Base-by-base conservation (phyloP, 23 red algal genomes). In the Pyropia haitanensis region DNA sequence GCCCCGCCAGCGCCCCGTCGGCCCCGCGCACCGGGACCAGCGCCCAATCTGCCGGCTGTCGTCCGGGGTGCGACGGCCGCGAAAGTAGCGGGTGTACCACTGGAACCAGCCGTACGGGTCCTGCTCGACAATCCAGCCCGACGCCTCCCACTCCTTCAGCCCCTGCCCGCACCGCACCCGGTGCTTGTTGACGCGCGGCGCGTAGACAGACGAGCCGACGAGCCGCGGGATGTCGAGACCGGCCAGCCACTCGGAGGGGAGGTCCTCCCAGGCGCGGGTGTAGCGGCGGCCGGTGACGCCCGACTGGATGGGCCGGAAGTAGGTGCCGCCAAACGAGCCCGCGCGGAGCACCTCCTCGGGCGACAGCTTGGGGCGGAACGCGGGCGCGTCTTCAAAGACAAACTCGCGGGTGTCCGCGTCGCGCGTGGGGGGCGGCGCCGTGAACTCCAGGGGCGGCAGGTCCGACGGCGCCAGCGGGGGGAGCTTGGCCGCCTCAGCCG, bases 41-140 rank as follows among this genome's bases (percentile, higher is more conserved):
- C 70, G 53, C 25, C 49, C 15, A 19, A 75, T 75, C 49, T 75
- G 70, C 32, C 70, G 58, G 5, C 14, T 64, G 18, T 75, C 70
- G 49, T 75, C 70, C 9, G 56, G 5, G 60, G 26, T 17, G 24
- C 70, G 56, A 16, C 70, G 53, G 56, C 70, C 70, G 16, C 18
- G 57, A 44, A 75, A 75, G 30, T 65, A 75, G n/a, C 70, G 56
- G 21, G 32, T 22, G 70, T 75, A 75, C 70, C 70, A 75, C 25
- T 75, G 70, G 19, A 75, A 31, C 70, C 70, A 75, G 32, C 70
- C 70, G 28, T 75, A 56, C 23, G 70, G 28, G 49, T 75, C 70
- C 25, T 62, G 53, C 14, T 17, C 56, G 16, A 49, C 24, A 61
- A 75, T 75, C 70, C 70, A 75, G 22, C 70, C 70, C 55, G 48